Evolutionary conservation across 495 filamentous ascomycete genomes (phyloP), one percentile per base, ranked within the genome.

Genomic region (Penicillium longicatenatum): DNA sequence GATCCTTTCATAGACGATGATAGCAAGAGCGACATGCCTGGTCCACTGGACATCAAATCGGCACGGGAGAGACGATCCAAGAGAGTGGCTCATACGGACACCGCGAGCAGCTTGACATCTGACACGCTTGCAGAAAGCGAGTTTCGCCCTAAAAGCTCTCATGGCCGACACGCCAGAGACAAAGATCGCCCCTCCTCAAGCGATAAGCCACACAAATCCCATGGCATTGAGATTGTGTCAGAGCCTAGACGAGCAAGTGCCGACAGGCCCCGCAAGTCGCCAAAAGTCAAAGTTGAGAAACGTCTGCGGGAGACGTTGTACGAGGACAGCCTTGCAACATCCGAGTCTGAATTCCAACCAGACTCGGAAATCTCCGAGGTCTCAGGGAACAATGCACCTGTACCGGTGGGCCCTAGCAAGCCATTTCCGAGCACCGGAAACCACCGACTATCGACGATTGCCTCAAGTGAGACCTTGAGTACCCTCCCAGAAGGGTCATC

Each of bases 371-470:
- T 65, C 16, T 72, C 73, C 8, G 77, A 79, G 50, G 70, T 76
- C 2, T 77, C 75, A 29, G 70, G 58, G 6, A 70, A 68, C 45
- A 74, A 76, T 56, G 63, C 73, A 7, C 71, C 73, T 51, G 71
- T 74, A 8, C 73, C 73, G 10, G 51, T 77, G 22, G 68, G 67
- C 26, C 68, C 59, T 21, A 83, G 78, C 65, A 77, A 77, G 44
- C 82, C 81, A 22, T 82, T 84, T 55, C 87, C 89, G 1, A 85
- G 77, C 16, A 89, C 82, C 16, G 86, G 86, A 7, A 63, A 74
- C n/a, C 83, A 89, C 62, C 81, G 83, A 56, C 72, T 92, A 24
- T 90, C 89, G n/a, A 91, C 89, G 0, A 91, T 91, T 52, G 76
- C 81, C 9, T 89, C 89, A 53, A 73, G 79, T 10, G 86, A 88